Base-by-base conservation (phyloP, 805 yeast species). In the Ogataea polymorpha region DNA sequence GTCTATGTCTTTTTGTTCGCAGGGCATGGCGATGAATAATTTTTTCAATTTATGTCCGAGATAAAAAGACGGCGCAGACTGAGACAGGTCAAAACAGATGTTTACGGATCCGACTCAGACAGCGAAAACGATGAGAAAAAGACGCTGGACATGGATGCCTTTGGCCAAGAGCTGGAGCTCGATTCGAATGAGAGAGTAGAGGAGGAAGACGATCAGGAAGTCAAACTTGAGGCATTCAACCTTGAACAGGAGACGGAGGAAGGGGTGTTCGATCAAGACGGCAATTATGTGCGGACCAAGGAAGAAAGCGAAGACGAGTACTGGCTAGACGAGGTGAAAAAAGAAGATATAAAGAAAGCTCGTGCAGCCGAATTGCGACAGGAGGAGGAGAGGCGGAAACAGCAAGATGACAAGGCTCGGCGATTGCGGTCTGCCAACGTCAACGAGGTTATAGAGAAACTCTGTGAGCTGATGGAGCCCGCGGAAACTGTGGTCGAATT, bases 161-260 rank as follows among this genome's bases (percentile, higher is more conserved):
- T 72, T 41, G 71, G 70, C 49, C 56, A 31, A 30, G 45, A 48
- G 10, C 24, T 50, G 34, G 48, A 47, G 7, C 32, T 49, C 3
- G 44, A 31, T 6, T 30, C 32, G 36, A 41, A 14, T 40, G 35
- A 10, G 56, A 23, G 16, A 17, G 39, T 35, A 21, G 33, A 26
- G 23, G 46, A 29, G 2, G 41, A 41, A 7, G 20, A 57, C 48
- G 28, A 37, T 35, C 15, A 39, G 38, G 26, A 43, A 31, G 32
- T 80, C 1, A 72, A 73, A 45, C 44, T 85, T 2, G 90, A 84
- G 44, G 75, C 85, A 0, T 85, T 85, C 60, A 72, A 77, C 55
- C 58, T 85, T 32, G 59, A 70, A 17, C 66, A 74, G 14, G 91
- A 85, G 50, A 59, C 66, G 31, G 71, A 71, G 39, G 77, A 74